These are phyloP conservation scores for Chalciporus chontae DNA, from an alignment of 768 basidiomycete genomes.

Conservation along the genomic window DNA sequence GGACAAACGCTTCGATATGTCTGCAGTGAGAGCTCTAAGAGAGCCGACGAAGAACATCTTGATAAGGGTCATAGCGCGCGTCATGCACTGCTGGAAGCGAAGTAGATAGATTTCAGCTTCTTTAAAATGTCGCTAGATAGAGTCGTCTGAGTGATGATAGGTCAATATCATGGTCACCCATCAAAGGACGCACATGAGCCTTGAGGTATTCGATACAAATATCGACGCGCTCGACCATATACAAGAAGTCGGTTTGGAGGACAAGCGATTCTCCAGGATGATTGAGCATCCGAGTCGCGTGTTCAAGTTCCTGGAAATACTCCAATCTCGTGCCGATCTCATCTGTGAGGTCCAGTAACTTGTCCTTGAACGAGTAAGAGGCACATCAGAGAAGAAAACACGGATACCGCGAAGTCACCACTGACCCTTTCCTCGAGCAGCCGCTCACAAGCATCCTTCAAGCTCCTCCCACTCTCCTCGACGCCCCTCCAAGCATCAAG, in stretches of 20 bases:
- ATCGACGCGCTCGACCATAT: constrained; percentile 95
- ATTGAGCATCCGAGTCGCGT: constrained; percentile 90
- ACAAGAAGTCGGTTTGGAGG: constrained; percentile 85
- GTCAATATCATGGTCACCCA: not conserved
- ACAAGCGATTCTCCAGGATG: constrained; percentile 92
- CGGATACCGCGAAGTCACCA: constrained; percentile 4
- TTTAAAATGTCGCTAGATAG: constrained; percentile 73
- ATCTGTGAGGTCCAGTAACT: constrained; percentile 73
- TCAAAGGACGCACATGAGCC: constrained; percentile 60
- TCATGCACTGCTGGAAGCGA: constrained; percentile 97
- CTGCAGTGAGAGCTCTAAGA: constrained; percentile 71
- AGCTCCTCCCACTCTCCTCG: constrained; percentile 86
- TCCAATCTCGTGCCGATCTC: constrained; percentile 78
- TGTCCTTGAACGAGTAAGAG: constrained; percentile 48
- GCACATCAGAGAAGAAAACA: not conserved
- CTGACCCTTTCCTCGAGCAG: constrained; percentile 85
- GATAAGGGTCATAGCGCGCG: constrained; percentile 95
- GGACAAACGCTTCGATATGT: constrained; percentile 68
- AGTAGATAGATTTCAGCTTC: constrained; percentile 95
- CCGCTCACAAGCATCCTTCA: constrained; percentile 89
- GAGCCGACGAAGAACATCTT: constrained; percentile 95
- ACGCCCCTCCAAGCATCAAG: constrained; percentile 81
- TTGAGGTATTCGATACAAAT: constrained; percentile 91
- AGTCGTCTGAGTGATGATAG: constrained; percentile 1
- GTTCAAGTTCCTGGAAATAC: constrained; percentile 93